Evolutionary conservation across 306 rosid species (phyloP).

Genomic region (Prunus davidiana): DNA sequence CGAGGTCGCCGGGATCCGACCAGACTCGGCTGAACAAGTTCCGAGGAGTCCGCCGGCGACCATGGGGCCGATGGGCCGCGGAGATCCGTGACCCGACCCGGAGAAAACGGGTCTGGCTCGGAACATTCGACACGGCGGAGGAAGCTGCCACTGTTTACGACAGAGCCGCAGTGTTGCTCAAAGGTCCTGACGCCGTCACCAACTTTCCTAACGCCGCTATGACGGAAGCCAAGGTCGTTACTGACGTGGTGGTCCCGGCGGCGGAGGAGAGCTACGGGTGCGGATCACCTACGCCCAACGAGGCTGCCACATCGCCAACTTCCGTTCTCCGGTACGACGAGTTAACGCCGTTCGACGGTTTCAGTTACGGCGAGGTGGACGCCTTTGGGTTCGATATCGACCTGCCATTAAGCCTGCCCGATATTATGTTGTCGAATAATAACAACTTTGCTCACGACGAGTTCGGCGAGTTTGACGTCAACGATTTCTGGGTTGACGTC

Average conservation of each 20-base stretch:
- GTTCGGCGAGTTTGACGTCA: constrained; percentile 69
- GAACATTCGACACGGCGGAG: constrained; percentile 80
- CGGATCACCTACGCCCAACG: neutral
- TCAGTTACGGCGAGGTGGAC: constrained; percentile 38
- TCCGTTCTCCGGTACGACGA: constrained; percentile 51
- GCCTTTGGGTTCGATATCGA: constrained; percentile 46
- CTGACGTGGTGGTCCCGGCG: neutral
- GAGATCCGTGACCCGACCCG: constrained; percentile 78
- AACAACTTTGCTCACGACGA: constrained; percentile 44
- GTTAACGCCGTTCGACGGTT: constrained; percentile 13
- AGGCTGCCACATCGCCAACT: constrained; percentile 44
- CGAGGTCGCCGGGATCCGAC: neutral
- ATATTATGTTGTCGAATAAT: constrained; percentile 36
- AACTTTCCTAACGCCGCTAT: constrained; percentile 45
- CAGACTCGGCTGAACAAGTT: constrained; percentile 29
- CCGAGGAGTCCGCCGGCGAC: constrained; percentile 76
- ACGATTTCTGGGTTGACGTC: constrained; percentile 48
- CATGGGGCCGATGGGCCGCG: constrained; percentile 88
- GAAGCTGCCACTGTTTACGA: constrained; percentile 78
- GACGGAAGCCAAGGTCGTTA: neutral
- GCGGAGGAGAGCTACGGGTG: constrained; percentile 16
- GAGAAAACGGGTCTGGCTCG: constrained; percentile 71
- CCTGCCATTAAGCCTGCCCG: constrained; percentile 44
- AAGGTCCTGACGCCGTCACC: constrained; percentile 60
- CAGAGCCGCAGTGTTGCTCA: constrained; percentile 56